These are phyloP conservation scores for Chalciporus chontae DNA, from an alignment of 768 basidiomycete genomes.

Conservation along the genomic window DNA sequence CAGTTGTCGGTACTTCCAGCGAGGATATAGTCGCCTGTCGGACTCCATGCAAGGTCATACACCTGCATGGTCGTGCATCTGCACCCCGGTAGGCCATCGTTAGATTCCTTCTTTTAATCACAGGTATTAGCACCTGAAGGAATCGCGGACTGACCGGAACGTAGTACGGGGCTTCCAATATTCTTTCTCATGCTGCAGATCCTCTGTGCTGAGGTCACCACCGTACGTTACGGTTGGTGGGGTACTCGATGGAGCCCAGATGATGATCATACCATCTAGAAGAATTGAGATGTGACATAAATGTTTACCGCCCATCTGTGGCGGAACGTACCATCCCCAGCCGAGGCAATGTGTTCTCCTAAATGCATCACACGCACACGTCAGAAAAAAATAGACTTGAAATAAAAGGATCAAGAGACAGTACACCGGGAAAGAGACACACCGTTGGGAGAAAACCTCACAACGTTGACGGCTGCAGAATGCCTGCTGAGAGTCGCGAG, in stretches of 20 bases:
- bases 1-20: conserved; percentile 98
- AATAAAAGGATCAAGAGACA: not conserved
- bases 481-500: conserved; percentile 91
- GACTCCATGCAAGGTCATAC: conserved; percentile 97
- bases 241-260: conserved; percentile 84
- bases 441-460: conserved; percentile 95
- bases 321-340: conserved; percentile 81
- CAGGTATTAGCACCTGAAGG: not conserved
- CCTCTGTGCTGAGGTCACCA: conserved; percentile 75
- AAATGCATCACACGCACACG: not conserved
- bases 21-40: conserved; percentile 88
- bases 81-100: conserved; percentile 2
- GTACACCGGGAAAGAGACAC: conserved; percentile 19
- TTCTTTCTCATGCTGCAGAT: conserved; percentile 87
- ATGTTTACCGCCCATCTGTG: conserved; percentile 1
- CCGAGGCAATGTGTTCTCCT: conserved; percentile 93
- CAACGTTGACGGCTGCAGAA: conserved; percentile 93
- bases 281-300: conserved; percentile 1
- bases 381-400: conserved; percentile 1
- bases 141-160: conserved; percentile 55
- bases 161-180: conserved; percentile 90
- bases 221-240: conserved; percentile 75
- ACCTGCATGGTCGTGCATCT: conserved; percentile 95
- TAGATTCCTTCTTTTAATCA: not conserved
- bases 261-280: conserved; percentile 93